phyloP scores from a whole-genome alignment of 1,139 yeast genomes.

The Debaryomyces fabryi region DNA sequence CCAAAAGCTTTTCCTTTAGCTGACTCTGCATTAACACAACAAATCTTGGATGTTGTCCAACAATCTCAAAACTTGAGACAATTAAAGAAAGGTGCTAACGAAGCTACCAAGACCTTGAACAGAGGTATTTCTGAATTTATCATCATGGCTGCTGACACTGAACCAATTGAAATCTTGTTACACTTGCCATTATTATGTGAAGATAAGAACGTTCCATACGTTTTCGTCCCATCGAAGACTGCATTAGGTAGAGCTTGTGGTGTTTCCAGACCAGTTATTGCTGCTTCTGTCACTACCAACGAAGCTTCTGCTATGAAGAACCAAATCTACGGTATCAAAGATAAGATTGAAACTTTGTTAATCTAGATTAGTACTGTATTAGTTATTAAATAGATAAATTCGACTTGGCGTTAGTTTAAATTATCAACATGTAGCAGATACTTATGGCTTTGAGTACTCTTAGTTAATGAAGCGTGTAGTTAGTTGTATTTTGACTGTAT shows the following conservation, averaged over 20 bases:
- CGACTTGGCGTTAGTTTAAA: not conserved
- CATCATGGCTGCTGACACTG: slow-evolving; percentile 99
- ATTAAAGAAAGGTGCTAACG: slow-evolving; percentile 99
- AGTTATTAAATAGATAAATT: slow-evolving; percentile 2
- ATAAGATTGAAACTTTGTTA: slow-evolving; percentile 96
- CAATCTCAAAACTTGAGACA: slow-evolving; percentile 98
- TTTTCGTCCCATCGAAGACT: slow-evolving; percentile 96
- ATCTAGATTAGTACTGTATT: slow-evolving; percentile 50
- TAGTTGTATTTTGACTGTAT: not conserved
- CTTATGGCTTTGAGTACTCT: not conserved
- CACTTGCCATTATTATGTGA: slow-evolving; percentile 98
- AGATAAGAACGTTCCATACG: slow-evolving; percentile 99
- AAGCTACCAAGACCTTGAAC: slow-evolving; percentile 98
- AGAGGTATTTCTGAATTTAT: slow-evolving; percentile 99
- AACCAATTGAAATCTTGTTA: slow-evolving; percentile 97
- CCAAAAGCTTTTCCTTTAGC: slow-evolving; percentile 99
- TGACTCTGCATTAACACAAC: slow-evolving; percentile 92
- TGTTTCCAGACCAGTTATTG: slow-evolving; percentile 98
- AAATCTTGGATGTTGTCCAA: slow-evolving; percentile 96
- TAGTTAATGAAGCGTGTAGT: not conserved
- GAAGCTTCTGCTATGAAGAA: slow-evolving; percentile 97
- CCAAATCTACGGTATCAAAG: slow-evolving; percentile 97
- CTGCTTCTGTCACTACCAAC: slow-evolving; percentile 97
- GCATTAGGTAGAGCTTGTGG: slow-evolving; percentile 99
- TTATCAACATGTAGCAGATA: not conserved